These are phyloP conservation scores for Backusella westeae DNA, from an alignment of 192 early-diverging fungal species.

Conservation along the genomic window DNA sequence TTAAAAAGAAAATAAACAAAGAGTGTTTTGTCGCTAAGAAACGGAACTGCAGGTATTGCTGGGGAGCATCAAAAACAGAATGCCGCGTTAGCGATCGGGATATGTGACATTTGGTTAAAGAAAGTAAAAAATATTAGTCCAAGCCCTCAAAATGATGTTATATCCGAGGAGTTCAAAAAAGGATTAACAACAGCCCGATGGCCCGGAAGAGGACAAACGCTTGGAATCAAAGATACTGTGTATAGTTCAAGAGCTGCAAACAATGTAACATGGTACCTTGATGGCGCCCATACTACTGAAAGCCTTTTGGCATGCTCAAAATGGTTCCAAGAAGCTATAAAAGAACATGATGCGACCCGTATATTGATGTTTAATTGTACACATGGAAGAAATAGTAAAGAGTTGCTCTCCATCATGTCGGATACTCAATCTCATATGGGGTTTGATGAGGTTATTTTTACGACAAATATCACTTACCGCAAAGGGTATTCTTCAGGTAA, in stretches of 20 bases:
- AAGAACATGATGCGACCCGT: conserved; percentile 28
- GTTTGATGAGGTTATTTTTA: conserved; percentile 77
- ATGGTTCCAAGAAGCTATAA: conserved; percentile 44
- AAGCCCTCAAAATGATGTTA: conserved; percentile 2
- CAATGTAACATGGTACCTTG: conserved; percentile 73
- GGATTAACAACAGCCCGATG: conserved; percentile 70
- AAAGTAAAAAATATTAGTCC: conserved; percentile 33
- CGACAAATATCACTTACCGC: conserved; percentile 63
- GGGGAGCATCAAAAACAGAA: conserved; percentile 86
- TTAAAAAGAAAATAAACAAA: not conserved
- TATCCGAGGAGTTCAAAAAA: conserved; percentile 53
- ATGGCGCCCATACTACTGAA: conserved; percentile 95
- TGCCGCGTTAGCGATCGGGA: conserved; percentile 73
- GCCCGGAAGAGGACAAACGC: conserved; percentile 87
- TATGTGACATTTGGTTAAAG: conserved; percentile 69
- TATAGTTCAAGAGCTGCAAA: conserved; percentile 5
- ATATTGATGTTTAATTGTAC: conserved; percentile 91
- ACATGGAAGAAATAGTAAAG: conserved; percentile 61
- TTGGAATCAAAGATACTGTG: conserved; percentile 33
- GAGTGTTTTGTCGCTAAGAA: not conserved
- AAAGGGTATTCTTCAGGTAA: conserved; percentile 42
- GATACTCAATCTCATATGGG: conserved; percentile 35
- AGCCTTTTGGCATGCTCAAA: conserved; percentile 65
- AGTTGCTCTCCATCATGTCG: conserved; percentile 62
- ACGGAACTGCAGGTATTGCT: conserved; percentile 61